phyloP scores from a whole-genome alignment of 2,329 filamentous ascomycete genomes.

The Amylocarpus encephaloides region DNA sequence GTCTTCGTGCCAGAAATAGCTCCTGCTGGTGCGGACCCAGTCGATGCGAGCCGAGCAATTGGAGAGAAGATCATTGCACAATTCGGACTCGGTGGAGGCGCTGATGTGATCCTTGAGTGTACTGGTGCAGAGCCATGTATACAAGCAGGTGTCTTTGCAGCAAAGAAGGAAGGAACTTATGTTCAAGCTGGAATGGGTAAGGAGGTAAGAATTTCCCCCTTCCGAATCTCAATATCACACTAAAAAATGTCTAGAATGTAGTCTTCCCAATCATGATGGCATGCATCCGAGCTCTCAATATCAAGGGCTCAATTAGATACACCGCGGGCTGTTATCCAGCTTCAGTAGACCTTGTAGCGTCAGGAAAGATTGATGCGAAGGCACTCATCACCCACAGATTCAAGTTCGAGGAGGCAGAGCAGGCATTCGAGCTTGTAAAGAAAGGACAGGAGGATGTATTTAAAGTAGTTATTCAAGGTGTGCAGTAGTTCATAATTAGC shows the following conservation, averaged over 20 bases:
- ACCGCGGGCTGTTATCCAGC: constrained; percentile 41
- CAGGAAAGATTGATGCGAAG: constrained; percentile 22
- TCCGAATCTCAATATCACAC: background rate
- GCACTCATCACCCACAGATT: constrained; percentile 35
- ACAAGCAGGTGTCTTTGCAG: constrained; percentile 39
- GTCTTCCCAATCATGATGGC: constrained; percentile 45
- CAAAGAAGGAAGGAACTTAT: constrained; percentile 42
- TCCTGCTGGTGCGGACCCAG: constrained; percentile 30
- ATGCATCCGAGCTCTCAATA: constrained; percentile 41
- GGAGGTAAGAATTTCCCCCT: background rate
- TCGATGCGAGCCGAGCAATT: constrained; percentile 34
- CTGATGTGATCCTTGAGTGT: constrained; percentile 44
- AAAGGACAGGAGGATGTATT: constrained; percentile 34
- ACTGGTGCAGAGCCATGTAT: constrained; percentile 43
- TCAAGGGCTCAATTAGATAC: constrained; percentile 48
- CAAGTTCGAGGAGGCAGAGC: constrained; percentile 41
- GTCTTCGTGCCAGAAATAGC: constrained; percentile 36
- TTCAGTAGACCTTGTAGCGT: constrained; percentile 40
- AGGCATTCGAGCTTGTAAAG: constrained; percentile 42
- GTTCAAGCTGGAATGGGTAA: constrained; percentile 40
- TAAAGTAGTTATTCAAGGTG: constrained; percentile 40
- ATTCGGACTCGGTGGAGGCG: constrained; percentile 39
- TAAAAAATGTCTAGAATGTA: constrained; percentile 27
- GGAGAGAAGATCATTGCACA: constrained; percentile 35
- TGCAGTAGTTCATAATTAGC: constrained; percentile 14